Evolutionary conservation across 306 rosid species (phyloP), one percentile per base, ranked within the genome.

Genomic region (Prunus campanulata): DNA sequence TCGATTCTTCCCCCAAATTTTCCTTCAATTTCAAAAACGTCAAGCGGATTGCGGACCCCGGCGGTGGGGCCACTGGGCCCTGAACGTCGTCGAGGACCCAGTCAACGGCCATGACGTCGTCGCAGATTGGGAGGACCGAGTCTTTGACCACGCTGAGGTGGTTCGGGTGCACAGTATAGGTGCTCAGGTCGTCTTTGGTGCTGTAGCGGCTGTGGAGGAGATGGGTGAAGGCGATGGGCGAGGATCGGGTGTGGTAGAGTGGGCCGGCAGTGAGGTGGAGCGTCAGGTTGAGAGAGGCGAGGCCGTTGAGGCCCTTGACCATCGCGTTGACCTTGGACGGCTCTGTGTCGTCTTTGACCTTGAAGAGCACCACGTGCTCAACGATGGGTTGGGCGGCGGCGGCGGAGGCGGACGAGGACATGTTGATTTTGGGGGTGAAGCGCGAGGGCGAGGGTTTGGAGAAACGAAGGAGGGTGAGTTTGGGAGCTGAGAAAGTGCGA

Each of bases 21-120:
- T 90, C 98, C 87, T 95, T 95, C 75, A 90, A 29, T 67, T 95
- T 95, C 75, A 95, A 47, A 74, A 95, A 85, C 76, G 84, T 89
- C 15, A 87, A 72, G 3, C 92, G 73, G 19, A 89, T 11, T 0
- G 95, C 93, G 0, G 98, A 92, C 1, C 95, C 96, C 14, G 79
- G 81, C 0, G 85, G n/a, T 2, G 80, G 80, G 32, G 39, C 77
- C 6, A 80, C n/a, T 0, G 70, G 74, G 10, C 70, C 85, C 4
- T 14, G 44, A 9, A 84, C 63, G 25, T 66, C 83, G 0, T 79
- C 82, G 35, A 90, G 82, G 46, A 92, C 55, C 97, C 97, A 95
- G 80, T 95, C 97, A 68, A 90, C 93, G 80, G 93, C 97, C 97
- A 95, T 89, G 86, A 95, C 46, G 72, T 92, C 97, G 0, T 92